Percentiles rank a stretch among this genome's conserved stretches.
Conservation (phyloP, 345 rosid species). For the Salix purpurea region DNA sequence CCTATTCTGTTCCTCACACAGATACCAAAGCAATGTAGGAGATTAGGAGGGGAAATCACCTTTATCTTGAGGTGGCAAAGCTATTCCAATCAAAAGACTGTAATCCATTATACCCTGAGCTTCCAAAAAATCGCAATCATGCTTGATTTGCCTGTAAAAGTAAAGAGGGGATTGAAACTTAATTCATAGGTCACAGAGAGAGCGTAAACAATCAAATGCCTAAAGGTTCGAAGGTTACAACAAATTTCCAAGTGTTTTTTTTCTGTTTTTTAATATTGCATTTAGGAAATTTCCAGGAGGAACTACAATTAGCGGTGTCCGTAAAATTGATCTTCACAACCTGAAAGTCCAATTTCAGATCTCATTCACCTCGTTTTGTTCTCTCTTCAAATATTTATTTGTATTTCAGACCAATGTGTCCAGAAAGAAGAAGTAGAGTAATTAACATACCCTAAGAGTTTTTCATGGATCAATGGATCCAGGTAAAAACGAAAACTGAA, state of each 20-base stretch:
- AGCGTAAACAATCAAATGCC: neutral
- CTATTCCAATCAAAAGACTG: constrained; percentile 49
- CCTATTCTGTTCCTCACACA: too few relatives aligned
- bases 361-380: neutral
- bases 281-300: too few relatives aligned
- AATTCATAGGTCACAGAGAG: neutral
- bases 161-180: neutral
- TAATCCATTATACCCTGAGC: constrained; percentile 53
- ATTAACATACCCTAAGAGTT: constrained; percentile 40
- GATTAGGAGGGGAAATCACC: constrained; percentile 24
- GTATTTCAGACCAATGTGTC: neutral
- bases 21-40: too few relatives aligned
- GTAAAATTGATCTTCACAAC: too few relatives aligned
- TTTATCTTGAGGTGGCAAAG: constrained; percentile 32
- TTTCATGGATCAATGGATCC: constrained; percentile 36
- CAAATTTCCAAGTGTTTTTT: too few relatives aligned
- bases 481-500: constrained; percentile 51
- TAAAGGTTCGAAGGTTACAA: too few relatives aligned
- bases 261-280: too few relatives aligned
- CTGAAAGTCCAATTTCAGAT: neutral
- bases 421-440: neutral
- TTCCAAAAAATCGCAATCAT: constrained; percentile 56
- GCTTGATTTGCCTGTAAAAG: constrained; percentile 47
- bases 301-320: too few relatives aligned
- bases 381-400: neutral